A percentile compares a stretch with the other conserved stretches of the same genome.
Conservation (phyloP, 1,139 yeast genomes). For the Saccharomyces hybrid region DNA sequence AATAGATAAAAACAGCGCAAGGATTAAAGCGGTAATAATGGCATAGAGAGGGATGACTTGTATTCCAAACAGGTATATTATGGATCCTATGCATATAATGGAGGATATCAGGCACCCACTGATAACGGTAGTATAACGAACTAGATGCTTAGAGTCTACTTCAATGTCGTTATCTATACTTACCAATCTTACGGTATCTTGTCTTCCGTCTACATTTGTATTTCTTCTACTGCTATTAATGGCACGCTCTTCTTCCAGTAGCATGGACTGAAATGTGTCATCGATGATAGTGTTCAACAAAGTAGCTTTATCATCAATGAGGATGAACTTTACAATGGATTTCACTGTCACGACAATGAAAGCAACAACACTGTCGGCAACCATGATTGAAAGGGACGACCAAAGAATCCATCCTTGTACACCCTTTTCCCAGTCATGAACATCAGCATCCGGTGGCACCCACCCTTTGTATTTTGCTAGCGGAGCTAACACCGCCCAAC, state of each 20-base stretch:
- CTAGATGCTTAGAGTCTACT: constrained; percentile 43
- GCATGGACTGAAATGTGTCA: constrained; percentile 29
- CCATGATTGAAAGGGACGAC: constrained; percentile 90
- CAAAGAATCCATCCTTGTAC: constrained; percentile 97
- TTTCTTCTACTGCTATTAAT: constrained; percentile 19
- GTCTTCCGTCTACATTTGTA: constrained; percentile 9
- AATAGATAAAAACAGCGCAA: constrained; percentile 73
- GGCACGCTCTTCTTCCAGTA: constrained; percentile 29
- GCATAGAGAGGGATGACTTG: constrained; percentile 64
- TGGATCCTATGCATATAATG: constrained; percentile 54
- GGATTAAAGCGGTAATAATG: constrained; percentile 53
- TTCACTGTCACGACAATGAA: constrained; percentile 55
- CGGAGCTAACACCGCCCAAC: constrained; percentile 90
- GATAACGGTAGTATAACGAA: constrained; percentile 44
- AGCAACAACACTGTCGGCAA: constrained; percentile 81
- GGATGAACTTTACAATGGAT: constrained; percentile 34
- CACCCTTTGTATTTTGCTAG: constrained; percentile 60
- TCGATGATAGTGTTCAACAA: constrained; percentile 22
- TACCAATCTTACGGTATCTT: constrained; percentile 25
- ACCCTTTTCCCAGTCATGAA: constrained; percentile 88
- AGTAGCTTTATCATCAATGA: constrained; percentile 22
- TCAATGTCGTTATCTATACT: constrained; percentile 32
- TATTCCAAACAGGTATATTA: constrained; percentile 58
- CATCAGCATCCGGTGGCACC: constrained; percentile 69
- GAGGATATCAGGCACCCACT: constrained; percentile 61